Conservation (phyloP, 2,329 filamentous ascomycete species). For the Harringtonia aguacate region DNA sequence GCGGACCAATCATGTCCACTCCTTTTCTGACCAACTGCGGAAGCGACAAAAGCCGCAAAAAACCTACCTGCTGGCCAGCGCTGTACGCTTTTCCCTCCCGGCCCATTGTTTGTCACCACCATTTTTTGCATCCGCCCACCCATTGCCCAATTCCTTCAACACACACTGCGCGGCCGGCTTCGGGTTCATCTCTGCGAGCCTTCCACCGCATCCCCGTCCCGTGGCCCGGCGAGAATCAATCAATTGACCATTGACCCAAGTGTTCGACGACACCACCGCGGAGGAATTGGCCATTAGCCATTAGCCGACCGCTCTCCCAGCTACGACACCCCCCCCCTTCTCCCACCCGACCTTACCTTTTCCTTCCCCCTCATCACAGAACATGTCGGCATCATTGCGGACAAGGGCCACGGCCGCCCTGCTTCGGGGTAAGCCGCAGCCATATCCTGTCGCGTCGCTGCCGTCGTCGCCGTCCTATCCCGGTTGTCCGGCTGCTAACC, state of each 20-base stretch:
- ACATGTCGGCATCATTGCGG: conserved; percentile 39
- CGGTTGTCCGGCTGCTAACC: neutral
- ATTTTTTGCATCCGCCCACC: conserved; percentile 8
- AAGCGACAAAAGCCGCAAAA: conserved; percentile 14
- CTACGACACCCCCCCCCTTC: neutral
- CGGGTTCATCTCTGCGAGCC: neutral
- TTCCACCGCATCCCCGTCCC: no score
- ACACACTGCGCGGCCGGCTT: neutral
- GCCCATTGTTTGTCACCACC: conserved; percentile 12
- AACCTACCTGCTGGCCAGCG: conserved; percentile 3
- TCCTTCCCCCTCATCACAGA: conserved; percentile 5
- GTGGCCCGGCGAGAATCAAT: neutral
- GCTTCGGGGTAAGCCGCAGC: conserved; percentile 37
- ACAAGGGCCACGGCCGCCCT: conserved; percentile 41
- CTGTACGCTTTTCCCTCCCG: conserved; percentile 8
- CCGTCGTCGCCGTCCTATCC: conserved; percentile 14
- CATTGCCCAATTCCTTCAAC: neutral
- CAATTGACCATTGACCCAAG: neutral
- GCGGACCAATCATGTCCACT: conserved; percentile 7
- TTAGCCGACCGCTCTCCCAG: neutral
- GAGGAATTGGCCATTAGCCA: neutral
- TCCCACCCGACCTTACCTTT: conserved; percentile 1
- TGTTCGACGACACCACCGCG: neutral
- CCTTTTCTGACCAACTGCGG: conserved; percentile 12
- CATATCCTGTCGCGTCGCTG: no score